Evolutionary conservation across 2,329 filamentous ascomycete species (phyloP).

Genomic region (Monilinia aucupariae): DNA sequence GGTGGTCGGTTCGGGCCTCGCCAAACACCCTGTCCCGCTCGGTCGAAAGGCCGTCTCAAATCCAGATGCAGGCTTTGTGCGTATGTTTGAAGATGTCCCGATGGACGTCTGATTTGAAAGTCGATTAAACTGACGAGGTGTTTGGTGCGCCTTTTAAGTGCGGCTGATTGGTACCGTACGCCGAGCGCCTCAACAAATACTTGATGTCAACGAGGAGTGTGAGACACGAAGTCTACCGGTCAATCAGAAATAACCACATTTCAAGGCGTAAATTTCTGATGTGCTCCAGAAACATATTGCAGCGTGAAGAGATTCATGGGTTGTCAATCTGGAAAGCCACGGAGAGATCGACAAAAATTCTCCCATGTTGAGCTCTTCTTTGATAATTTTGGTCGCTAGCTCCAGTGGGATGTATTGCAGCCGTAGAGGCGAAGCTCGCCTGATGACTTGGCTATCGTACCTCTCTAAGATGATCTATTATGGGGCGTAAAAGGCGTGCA

Average conservation of each 20-base stretch:
- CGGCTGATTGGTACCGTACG: constrained; percentile 5
- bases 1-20: neutral
- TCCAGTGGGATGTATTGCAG: neutral
- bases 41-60: neutral
- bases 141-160: neutral
- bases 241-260: constrained; percentile 13
- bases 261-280: neutral
- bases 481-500: neutral
- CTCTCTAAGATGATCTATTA: constrained; percentile 10
- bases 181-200: neutral
- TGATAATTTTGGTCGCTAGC: neutral
- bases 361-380: neutral
- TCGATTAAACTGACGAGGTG: neutral
- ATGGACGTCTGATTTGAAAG: neutral
- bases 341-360: neutral
- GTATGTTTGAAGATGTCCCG: neutral
- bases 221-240: neutral
- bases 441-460: constrained; percentile 2
- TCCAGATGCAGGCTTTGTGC: neutral
- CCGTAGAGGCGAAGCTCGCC: neutral
- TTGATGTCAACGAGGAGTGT: neutral
- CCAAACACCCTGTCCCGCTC: neutral
- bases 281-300: neutral
- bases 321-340: constrained; percentile 1
- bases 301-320: constrained; percentile 1